A percentile compares a stretch with the other conserved stretches of the same genome.
phyloP scores from a whole-genome alignment of 306 rosid species.

The Cajanus cajan region DNA sequence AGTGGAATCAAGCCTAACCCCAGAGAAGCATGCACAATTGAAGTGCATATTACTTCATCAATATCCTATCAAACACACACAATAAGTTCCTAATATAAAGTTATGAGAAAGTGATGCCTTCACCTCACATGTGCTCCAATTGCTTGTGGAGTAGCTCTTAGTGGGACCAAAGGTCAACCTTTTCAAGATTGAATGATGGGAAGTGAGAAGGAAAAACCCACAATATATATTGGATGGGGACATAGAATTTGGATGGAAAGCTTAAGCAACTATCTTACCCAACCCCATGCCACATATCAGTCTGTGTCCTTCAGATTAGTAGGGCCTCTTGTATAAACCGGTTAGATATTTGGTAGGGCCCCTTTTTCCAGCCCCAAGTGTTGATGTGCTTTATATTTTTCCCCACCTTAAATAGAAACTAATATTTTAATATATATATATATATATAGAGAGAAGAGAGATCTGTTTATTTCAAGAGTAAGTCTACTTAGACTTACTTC shows the following conservation, averaged over 20 bases:
- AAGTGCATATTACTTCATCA: conserved; percentile 16
- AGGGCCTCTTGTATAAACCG: conserved; percentile 17
- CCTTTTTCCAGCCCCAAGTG: no score
- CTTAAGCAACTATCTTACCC: conserved; percentile 32
- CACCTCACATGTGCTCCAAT: conserved; percentile 40
- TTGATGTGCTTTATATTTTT: no score
- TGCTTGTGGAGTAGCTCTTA: conserved; percentile 28
- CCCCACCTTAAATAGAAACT: no score
- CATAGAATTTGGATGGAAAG: conserved; percentile 32
- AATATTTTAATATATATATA: no score
- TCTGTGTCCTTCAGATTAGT: conserved; percentile 29
- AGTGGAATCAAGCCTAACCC: conserved; percentile 35
- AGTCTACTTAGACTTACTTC: no score
- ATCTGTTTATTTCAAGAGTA: no score
- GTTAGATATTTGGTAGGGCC: conserved; percentile 27
- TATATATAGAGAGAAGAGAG: no score
- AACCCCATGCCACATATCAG: background rate
- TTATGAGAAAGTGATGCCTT: conserved; percentile 22
- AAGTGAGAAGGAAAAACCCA: conserved; percentile 31
- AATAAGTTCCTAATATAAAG: conserved; percentile 9
- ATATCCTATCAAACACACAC: background rate
- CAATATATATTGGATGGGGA: conserved; percentile 22
- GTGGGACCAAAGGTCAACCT: conserved; percentile 23
- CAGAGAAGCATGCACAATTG: conserved; percentile 31
- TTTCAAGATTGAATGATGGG: conserved; percentile 49